These are phyloP conservation scores for Metschnikowia dekortorum DNA, from an alignment of 805 yeast genomes.

Conservation along the genomic window DNA sequence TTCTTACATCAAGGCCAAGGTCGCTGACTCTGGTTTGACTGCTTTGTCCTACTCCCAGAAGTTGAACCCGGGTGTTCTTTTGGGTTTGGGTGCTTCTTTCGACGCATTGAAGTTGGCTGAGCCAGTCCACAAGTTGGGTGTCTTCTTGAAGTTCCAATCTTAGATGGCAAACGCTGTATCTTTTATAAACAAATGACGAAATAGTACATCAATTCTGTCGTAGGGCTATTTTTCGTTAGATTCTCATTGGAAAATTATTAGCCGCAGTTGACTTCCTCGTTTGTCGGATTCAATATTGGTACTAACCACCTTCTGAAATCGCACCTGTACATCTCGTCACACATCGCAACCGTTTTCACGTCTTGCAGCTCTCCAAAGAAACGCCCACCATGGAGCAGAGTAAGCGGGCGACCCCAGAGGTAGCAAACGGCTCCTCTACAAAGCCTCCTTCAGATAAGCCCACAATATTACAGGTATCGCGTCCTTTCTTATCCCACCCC, in stretches of 20 bases:
- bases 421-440: not conserved
- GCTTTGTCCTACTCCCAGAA: slow-evolving; percentile 92
- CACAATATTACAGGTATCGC: slow-evolving; percentile 39
- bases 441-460: slow-evolving; percentile 11
- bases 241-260: too few species aligned
- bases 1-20: slow-evolving; percentile 93
- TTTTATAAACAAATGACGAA: slow-evolving; percentile 5
- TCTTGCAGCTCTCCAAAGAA: not conserved
- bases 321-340: slow-evolving; percentile 10
- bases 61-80: slow-evolving; percentile 91
- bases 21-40: slow-evolving; percentile 93
- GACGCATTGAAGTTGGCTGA: slow-evolving; percentile 93
- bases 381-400: slow-evolving; percentile 2
- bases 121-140: slow-evolving; percentile 97
- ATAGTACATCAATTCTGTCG: not conserved
- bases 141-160: slow-evolving; percentile 64
- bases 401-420: slow-evolving; percentile 3
- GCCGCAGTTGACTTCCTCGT: not conserved
- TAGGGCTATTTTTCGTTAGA: not conserved
- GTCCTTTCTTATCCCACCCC: slow-evolving; percentile 56
- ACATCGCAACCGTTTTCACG: slow-evolving; percentile 1
- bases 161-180: slow-evolving; percentile 30
- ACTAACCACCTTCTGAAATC: not conserved
- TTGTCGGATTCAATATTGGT: not conserved
- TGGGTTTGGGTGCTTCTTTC: slow-evolving; percentile 95